Conservation (phyloP, 208 protist genomes). For the Trypanosoma cruzi region DNA sequence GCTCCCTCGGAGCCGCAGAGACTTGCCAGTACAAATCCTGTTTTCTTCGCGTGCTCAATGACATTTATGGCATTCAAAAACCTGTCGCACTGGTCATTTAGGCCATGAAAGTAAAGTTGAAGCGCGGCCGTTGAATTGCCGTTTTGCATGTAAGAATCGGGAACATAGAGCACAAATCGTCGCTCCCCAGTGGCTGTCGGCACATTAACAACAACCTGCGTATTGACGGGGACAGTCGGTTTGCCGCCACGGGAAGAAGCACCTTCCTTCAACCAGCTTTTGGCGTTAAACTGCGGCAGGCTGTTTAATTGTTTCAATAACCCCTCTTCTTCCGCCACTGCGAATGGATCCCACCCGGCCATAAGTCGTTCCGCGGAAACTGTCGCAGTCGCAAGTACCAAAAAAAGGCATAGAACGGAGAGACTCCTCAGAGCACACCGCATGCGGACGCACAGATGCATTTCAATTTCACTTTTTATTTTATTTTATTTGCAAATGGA, state of each 20-base stretch:
- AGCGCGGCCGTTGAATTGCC: constrained; percentile 28
- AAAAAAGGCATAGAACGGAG: not conserved
- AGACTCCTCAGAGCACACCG: not conserved
- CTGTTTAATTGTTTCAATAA: not conserved
- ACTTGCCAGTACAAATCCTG: constrained; percentile 62
- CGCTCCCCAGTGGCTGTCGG: constrained; percentile 24
- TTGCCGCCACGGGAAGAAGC: constrained; percentile 1
- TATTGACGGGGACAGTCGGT: constrained; percentile 30
- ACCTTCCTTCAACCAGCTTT: not conserved
- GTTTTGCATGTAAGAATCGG: constrained; percentile 20
- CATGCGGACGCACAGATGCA: not conserved
- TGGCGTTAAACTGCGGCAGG: constrained; percentile 8
- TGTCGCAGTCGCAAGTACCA: not conserved
- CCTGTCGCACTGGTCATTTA: constrained; percentile 61
- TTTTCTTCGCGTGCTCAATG: constrained; percentile 43
- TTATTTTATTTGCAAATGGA: not conserved
- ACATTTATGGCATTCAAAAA: constrained; percentile 60
- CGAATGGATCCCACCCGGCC: not conserved
- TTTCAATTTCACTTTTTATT: not conserved
- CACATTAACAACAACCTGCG: constrained; percentile 43
- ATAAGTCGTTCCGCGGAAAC: not conserved
- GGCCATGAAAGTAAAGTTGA: constrained; percentile 67
- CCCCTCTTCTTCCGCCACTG: not conserved
- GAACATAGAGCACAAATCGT: constrained; percentile 53
- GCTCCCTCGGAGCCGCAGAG: constrained; percentile 57